A percentile compares a stretch with the other conserved stretches of the same genome.
Conservation (phyloP, 2,329 filamentous ascomycete genomes). For the Chaetomiaceae sp. region DNA sequence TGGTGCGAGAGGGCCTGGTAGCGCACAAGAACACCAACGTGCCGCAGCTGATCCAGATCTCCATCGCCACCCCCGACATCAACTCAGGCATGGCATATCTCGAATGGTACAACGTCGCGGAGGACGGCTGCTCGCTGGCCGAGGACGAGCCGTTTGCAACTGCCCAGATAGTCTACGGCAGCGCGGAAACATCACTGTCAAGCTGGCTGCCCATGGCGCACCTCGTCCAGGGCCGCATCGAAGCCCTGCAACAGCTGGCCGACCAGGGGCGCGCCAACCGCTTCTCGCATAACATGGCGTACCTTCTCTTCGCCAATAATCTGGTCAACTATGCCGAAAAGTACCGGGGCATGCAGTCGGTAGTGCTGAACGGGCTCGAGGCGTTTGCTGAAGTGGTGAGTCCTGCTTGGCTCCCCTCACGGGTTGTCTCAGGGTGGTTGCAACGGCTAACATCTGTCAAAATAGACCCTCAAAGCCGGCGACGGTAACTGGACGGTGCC, state of each 20-base stretch:
- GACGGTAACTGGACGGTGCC: constrained; percentile 37
- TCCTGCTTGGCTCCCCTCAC: too few species aligned
- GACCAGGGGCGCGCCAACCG: constrained; percentile 54
- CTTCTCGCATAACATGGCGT: constrained; percentile 59
- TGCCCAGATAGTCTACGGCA: constrained; percentile 49
- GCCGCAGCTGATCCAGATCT: constrained; percentile 34
- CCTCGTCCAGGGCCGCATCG: constrained; percentile 48
- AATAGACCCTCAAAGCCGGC: too few species aligned
- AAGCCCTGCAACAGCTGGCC: constrained; percentile 45
- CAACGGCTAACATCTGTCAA: too few species aligned
- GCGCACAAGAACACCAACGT: constrained; percentile 29
- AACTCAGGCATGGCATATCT: constrained; percentile 42
- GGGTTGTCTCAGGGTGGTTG: too few species aligned
- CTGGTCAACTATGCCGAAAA: constrained; percentile 37
- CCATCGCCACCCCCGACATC: constrained; percentile 38
- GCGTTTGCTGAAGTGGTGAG: constrained; percentile 32
- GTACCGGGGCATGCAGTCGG: constrained; percentile 39
- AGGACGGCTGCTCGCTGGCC: constrained; percentile 31
- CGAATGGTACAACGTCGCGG: constrained; percentile 34
- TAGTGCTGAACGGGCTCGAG: constrained; percentile 35
- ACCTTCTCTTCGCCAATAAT: constrained; percentile 43
- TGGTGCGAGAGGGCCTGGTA: constrained; percentile 34
- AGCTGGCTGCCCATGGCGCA: constrained; percentile 56
- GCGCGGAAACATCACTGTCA: constrained; percentile 46
- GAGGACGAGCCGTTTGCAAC: constrained; percentile 41